A percentile compares a stretch with the other conserved stretches of the same genome.
Conservation (phyloP, 2,329 filamentous ascomycete species). For the Paracoccidioides brasiliensis region DNA sequence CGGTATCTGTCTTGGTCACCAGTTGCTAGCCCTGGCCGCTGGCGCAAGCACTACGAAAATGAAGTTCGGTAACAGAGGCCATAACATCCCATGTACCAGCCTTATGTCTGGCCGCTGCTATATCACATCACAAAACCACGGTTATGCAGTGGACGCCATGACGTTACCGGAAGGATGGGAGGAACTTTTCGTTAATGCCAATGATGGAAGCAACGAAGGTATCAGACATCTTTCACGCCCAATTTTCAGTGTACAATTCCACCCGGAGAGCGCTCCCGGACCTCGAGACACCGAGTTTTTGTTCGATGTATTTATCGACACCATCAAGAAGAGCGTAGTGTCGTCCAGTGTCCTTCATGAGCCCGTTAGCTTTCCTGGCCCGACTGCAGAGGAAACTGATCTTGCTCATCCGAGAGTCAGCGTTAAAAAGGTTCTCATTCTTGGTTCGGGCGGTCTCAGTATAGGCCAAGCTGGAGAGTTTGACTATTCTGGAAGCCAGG, state of each 20-base stretch:
- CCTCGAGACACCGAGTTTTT: slow-evolving; percentile 92
- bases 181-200: slow-evolving; percentile 95
- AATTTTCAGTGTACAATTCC: slow-evolving; percentile 99
- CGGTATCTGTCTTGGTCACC: slow-evolving; percentile 91
- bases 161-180: slow-evolving; percentile 70
- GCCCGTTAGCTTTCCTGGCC: slow-evolving; percentile 78
- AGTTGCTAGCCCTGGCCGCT: slow-evolving; percentile 76
- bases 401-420: slow-evolving; percentile 62
- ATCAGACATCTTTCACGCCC: slow-evolving; percentile 76
- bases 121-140: slow-evolving; percentile 98
- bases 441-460: slow-evolving; percentile 87
- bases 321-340: slow-evolving; percentile 58
- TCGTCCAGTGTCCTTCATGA: slow-evolving; percentile 54
- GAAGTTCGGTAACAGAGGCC: slow-evolving; percentile 98
- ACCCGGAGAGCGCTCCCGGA: slow-evolving; percentile 91
- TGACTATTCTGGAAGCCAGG: slow-evolving; percentile 95
- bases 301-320: slow-evolving; percentile 90
- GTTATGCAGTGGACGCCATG: slow-evolving; percentile 76
- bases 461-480: slow-evolving; percentile 98
- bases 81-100: slow-evolving; percentile 97
- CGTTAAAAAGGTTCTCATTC: slow-evolving; percentile 87
- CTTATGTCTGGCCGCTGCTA: slow-evolving; percentile 92
- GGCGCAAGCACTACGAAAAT: slow-evolving; percentile 84
- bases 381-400: slow-evolving; percentile 65
- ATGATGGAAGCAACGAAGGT: slow-evolving; percentile 95